Evolutionary conservation across 495 filamentous ascomycete genomes (phyloP).

Genomic region (Platismatia glauca): DNA sequence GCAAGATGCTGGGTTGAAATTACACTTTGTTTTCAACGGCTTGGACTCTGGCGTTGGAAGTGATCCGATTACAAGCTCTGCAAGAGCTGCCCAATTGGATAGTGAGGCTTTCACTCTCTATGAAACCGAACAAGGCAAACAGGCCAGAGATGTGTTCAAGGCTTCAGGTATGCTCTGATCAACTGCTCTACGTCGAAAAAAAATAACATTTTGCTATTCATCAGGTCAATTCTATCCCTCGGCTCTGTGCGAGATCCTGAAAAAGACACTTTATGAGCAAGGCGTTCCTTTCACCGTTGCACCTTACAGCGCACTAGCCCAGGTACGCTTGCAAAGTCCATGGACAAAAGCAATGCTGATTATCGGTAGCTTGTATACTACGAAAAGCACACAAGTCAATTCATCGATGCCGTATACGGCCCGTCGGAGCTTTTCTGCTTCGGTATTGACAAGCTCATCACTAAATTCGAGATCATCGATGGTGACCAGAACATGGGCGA

Average conservation of each 20-base stretch:
- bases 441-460: slow-evolving; percentile 75
- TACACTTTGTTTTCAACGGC: slow-evolving; percentile 88
- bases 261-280: slow-evolving; percentile 59
- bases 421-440: slow-evolving; percentile 84
- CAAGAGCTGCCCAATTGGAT: slow-evolving; percentile 27
- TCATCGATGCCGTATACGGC: slow-evolving; percentile 72
- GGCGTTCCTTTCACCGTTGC: slow-evolving; percentile 74
- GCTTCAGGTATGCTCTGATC: slow-evolving; percentile 54
- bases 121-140: slow-evolving; percentile 63
- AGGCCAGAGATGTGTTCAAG: slow-evolving; percentile 76
- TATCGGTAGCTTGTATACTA: slow-evolving; percentile 67
- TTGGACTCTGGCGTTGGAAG: slow-evolving; percentile 66
- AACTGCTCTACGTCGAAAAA: slow-evolving; percentile 16
- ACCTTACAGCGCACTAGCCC: slow-evolving; percentile 81
- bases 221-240: slow-evolving; percentile 48
- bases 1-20: slow-evolving; percentile 49
- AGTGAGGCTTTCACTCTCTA: slow-evolving; percentile 78
- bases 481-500: neutral
- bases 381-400: slow-evolving; percentile 54
- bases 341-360: neutral
- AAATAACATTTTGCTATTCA: neutral
- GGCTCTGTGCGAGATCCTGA: slow-evolving; percentile 63
- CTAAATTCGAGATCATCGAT: slow-evolving; percentile 47
- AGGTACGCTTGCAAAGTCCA: slow-evolving; percentile 44
- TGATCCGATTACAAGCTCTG: slow-evolving; percentile 20